These are phyloP conservation scores for Thalassiosira profunda DNA, from an alignment of 108 stramenopile species.

Conservation along the genomic window DNA sequence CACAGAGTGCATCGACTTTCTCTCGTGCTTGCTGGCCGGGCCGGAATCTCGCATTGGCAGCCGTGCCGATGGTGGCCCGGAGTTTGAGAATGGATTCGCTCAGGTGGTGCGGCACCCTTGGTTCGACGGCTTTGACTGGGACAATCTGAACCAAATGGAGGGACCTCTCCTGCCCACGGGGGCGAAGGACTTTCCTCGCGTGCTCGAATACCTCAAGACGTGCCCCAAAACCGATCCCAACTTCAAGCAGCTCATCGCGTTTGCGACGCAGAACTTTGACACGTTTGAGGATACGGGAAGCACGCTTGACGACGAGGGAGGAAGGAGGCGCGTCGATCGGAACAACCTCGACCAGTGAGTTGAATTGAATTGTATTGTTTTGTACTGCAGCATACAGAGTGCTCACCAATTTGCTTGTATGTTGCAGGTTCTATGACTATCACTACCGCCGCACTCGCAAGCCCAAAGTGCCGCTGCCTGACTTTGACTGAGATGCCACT, in stretches of 20 bases:
- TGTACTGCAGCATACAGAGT: too few relatives aligned
- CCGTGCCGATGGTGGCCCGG: constrained; percentile 67
- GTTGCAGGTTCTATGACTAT: constrained; percentile 93
- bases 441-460: constrained; percentile 88
- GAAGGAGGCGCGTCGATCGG: constrained; percentile 54
- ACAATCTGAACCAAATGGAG: constrained; percentile 65
- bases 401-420: too few relatives aligned
- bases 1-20: constrained; percentile 89
- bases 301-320: constrained; percentile 67
- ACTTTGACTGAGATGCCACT: constrained; percentile 12
- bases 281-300: constrained; percentile 91
- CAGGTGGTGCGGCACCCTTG: constrained; percentile 92
- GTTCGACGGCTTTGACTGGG: constrained; percentile 92
- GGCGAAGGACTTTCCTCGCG: constrained; percentile 76
- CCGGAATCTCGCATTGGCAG: constrained; percentile 90
- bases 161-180: constrained; percentile 89
- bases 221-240: constrained; percentile 86
- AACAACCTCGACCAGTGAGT: constrained; percentile 82
- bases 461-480: constrained; percentile 63
- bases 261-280: constrained; percentile 93
- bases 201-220: constrained; percentile 89
- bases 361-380: too few relatives aligned
- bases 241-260: constrained; percentile 79
- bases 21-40: constrained; percentile 87
- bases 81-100: constrained; percentile 89